A percentile compares a stretch with the other conserved stretches of the same genome.
Conservation (phyloP, 2,329 filamentous ascomycete genomes). For the Calcarisporium arbuscula region DNA sequence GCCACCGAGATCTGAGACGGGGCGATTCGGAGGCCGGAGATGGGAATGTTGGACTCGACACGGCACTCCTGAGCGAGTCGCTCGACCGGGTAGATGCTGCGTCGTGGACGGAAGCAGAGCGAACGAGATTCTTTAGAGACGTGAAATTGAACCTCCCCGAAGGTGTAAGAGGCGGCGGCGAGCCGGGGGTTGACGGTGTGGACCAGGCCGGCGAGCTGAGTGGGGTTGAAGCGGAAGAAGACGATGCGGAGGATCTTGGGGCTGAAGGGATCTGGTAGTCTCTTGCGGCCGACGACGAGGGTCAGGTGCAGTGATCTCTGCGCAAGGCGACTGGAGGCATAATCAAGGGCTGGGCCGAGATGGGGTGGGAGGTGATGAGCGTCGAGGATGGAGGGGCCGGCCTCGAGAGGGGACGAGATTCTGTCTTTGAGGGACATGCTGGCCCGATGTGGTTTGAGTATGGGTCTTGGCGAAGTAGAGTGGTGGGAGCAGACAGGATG, state of each 20-base stretch:
- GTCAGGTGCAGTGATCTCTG: constrained; percentile 50
- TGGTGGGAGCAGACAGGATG: too few relatives aligned
- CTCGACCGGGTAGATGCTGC: constrained; percentile 16
- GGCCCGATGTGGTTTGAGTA: not conserved
- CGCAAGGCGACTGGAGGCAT: constrained; percentile 49
- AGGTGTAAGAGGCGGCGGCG: constrained; percentile 15
- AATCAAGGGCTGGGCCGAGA: constrained; percentile 50
- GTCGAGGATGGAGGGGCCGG: constrained; percentile 53
- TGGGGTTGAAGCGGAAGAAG: constrained; percentile 13
- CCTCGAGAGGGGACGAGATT: constrained; percentile 59
- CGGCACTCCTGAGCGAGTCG: constrained; percentile 15
- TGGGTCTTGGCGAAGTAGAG: too few relatives aligned
- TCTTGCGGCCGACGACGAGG: constrained; percentile 49
- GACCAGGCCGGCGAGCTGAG: constrained; percentile 8
- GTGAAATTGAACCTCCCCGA: constrained; percentile 25
- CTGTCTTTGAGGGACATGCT: constrained; percentile 45
- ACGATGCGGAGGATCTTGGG: constrained; percentile 15
- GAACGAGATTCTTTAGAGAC: constrained; percentile 25
- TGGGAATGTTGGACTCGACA: constrained; percentile 26
- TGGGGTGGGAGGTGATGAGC: constrained; percentile 50
- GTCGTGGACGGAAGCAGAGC: constrained; percentile 15
- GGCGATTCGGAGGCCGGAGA: constrained; percentile 22
- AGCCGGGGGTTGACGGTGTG: constrained; percentile 23
- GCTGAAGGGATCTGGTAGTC: constrained; percentile 48
- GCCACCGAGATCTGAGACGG: constrained; percentile 21